Conservation (phyloP, 257 asterid genomes). For the Fraxinus excelsior region DNA sequence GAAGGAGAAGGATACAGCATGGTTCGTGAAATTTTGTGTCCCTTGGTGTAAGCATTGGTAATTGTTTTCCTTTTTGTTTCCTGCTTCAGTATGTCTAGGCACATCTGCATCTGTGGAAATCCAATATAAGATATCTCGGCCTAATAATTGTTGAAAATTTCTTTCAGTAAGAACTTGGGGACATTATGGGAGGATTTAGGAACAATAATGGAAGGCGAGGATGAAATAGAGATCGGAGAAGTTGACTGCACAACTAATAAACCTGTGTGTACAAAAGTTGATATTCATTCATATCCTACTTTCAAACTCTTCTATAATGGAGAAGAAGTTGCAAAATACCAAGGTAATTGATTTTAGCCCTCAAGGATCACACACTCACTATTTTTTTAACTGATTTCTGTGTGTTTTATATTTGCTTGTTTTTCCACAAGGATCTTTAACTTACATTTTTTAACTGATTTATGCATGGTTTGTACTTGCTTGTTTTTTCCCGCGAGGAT, state of each 20-base stretch:
- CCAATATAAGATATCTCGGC: conserved; percentile 15
- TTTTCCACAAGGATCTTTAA: not conserved
- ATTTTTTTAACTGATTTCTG: not conserved
- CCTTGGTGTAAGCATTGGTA: conserved; percentile 99
- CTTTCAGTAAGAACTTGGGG: conserved; percentile 82
- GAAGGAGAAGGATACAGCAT: conserved; percentile 92
- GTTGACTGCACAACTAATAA: conserved; percentile 81
- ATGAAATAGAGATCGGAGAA: conserved; percentile 94
- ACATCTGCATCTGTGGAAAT: conserved; percentile 7
- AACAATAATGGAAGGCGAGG: conserved; percentile 92
- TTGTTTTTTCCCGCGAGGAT: conserved; percentile 5
- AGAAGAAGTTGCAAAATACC: conserved; percentile 79
- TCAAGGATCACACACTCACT: not conserved
- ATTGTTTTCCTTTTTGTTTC: conserved; percentile 17
- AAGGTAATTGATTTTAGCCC: conserved; percentile 50
- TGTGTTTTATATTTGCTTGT: not conserved
- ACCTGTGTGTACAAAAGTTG: conserved; percentile 80
- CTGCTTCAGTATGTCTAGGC: not conserved
- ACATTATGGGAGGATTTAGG: conserved; percentile 98
- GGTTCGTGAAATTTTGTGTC: conserved; percentile 96
- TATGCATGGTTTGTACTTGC: not conserved
- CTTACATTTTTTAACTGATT: conserved; percentile 17
- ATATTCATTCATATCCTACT: conserved; percentile 95
- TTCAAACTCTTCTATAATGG: conserved; percentile 95
- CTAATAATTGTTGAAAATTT: conserved; percentile 22